Conservation (phyloP, 352 stramenopile species). For the Aphanomyces euteiches region DNA sequence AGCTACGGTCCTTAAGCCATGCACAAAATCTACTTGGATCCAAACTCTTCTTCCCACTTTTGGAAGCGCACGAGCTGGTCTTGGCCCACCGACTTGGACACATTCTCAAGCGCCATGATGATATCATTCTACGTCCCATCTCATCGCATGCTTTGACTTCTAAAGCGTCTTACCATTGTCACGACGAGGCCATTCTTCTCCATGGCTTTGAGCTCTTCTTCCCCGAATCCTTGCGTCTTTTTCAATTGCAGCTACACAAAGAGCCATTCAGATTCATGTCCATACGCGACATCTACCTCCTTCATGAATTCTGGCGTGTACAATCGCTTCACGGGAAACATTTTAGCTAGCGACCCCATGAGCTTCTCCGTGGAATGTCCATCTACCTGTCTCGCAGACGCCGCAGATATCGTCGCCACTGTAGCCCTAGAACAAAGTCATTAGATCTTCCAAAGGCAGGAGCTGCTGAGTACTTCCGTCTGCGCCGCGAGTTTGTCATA, state of each 20-base stretch:
- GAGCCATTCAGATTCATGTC: not conserved
- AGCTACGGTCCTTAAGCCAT: constrained; percentile 7
- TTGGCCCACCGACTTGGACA: constrained; percentile 51
- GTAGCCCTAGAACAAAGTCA: constrained; percentile 33
- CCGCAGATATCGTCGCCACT: constrained; percentile 49
- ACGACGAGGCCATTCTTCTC: constrained; percentile 57
- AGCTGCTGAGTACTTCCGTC: constrained; percentile 48
- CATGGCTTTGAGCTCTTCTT: constrained; percentile 51
- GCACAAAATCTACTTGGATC: constrained; percentile 32
- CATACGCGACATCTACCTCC: constrained; percentile 36
- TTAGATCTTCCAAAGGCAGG: not conserved
- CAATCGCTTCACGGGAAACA: constrained; percentile 47
- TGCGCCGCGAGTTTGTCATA: constrained; percentile 60
- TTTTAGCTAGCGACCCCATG: constrained; percentile 34
- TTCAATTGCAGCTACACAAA: constrained; percentile 32
- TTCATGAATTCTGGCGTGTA: constrained; percentile 47
- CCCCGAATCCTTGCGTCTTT: constrained; percentile 51
- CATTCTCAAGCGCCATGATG: constrained; percentile 41
- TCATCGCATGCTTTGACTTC: not conserved
- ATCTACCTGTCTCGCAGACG: constrained; percentile 38
- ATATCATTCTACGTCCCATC: constrained; percentile 34
- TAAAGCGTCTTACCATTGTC: constrained; percentile 15
- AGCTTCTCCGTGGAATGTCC: not conserved
- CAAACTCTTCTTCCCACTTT: constrained; percentile 51
- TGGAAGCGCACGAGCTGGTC: constrained; percentile 46